phyloP scores from a whole-genome alignment of 108 stramenopile species.

The Cylindrotheca closterium region DNA sequence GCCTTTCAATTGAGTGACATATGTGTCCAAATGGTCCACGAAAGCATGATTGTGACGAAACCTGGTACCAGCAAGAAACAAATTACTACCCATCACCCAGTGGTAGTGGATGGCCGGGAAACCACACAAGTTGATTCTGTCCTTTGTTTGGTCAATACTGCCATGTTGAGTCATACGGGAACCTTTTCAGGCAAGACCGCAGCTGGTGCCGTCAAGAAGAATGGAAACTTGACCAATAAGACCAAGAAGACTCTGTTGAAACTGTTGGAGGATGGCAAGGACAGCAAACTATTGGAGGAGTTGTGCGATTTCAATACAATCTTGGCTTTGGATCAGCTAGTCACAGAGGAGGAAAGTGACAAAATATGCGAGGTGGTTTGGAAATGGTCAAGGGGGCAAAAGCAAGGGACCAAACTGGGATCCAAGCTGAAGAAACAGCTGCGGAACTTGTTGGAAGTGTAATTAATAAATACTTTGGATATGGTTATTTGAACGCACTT shows the following conservation, averaged over 20 bases:
- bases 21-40: constrained; percentile 84
- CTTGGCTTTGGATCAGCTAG: constrained; percentile 53
- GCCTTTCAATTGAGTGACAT: constrained; percentile 88
- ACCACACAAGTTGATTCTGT: constrained; percentile 77
- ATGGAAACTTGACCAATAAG: constrained; percentile 67
- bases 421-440: constrained; percentile 44
- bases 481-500: no score
- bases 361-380: constrained; percentile 56
- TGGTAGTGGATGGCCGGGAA: constrained; percentile 76
- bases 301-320: constrained; percentile 73
- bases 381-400: constrained; percentile 78
- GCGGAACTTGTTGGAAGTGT: constrained; percentile 31
- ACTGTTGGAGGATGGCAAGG: constrained; percentile 37
- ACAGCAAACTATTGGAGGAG: constrained; percentile 37
- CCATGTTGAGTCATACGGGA: constrained; percentile 72
- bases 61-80: constrained; percentile 22
- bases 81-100: constrained; percentile 48
- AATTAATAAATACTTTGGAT: background rate
- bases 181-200: constrained; percentile 41
- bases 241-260: constrained; percentile 66
- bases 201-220: constrained; percentile 50
- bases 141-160: constrained; percentile 80
- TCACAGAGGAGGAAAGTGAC: constrained; percentile 54
- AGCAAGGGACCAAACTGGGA: constrained; percentile 51
- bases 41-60: constrained; percentile 44